Conservation (phyloP, 2,329 filamentous ascomycete genomes). For the Bipolaris zeicola region DNA sequence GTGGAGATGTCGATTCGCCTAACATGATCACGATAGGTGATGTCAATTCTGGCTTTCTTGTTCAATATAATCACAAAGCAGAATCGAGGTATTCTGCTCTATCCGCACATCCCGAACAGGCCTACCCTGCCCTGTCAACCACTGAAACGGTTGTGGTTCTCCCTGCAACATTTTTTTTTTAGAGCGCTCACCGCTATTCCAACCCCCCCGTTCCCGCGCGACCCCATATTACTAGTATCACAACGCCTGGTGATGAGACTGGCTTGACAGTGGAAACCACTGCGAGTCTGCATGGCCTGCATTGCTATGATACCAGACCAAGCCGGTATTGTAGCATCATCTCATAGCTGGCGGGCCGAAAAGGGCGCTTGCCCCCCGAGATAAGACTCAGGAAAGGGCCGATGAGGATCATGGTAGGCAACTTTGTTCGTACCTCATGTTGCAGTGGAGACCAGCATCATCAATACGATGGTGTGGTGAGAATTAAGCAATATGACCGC, state of each 20-base stretch:
- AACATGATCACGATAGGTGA: conserved; percentile 30
- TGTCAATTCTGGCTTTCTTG: conserved; percentile 20
- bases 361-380: conserved; percentile 15
- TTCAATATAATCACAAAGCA: conserved; percentile 7
- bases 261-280: background rate
- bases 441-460: background rate
- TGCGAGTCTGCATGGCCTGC: conserved; percentile 4
- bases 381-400: conserved; percentile 17
- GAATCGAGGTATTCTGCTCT: conserved; percentile 2
- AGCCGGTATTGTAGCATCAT: conserved; percentile 20
- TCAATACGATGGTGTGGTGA: background rate
- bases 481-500: background rate
- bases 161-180: background rate
- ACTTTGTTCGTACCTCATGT: conserved; percentile 27
- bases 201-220: background rate
- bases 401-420: conserved; percentile 17
- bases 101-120: conserved; percentile 1
- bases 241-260: background rate
- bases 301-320: conserved; percentile 6
- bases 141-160: conserved; percentile 1
- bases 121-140: conserved; percentile 4
- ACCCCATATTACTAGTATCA: background rate
- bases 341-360: conserved; percentile 16
- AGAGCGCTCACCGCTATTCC: conserved; percentile 17
- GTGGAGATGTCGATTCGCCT: conserved; percentile 6